Conservation (phyloP, 2,329 filamentous ascomycete genomes). For the Fusarium sp. region DNA sequence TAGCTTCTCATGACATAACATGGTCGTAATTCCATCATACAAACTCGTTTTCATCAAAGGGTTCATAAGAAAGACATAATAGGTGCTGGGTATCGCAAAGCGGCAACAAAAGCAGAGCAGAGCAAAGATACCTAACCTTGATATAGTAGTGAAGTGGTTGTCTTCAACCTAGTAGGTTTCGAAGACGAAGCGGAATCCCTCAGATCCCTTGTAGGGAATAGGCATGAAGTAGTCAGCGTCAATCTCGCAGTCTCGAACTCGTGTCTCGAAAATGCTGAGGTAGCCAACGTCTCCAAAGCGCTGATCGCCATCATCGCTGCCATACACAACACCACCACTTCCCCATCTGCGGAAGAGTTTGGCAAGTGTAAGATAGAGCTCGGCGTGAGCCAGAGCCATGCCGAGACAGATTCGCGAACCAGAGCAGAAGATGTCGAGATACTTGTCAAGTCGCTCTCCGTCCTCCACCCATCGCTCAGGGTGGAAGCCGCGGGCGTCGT, state of each 20-base stretch:
- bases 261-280: slow-evolving; percentile 49
- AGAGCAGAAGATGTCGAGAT: slow-evolving; percentile 48
- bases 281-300: slow-evolving; percentile 47
- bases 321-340: slow-evolving; percentile 45
- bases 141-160: slow-evolving; percentile 11
- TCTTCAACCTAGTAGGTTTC: slow-evolving; percentile 37
- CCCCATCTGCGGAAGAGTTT: slow-evolving; percentile 52
- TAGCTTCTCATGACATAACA: slow-evolving; percentile 27
- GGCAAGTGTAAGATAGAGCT: slow-evolving; percentile 50
- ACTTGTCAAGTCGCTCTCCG: slow-evolving; percentile 46
- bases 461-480: slow-evolving; percentile 50
- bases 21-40: slow-evolving; percentile 27
- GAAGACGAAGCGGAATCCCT: slow-evolving; percentile 48
- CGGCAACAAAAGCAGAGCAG: slow-evolving; percentile 2
- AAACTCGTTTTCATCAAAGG: slow-evolving; percentile 19
- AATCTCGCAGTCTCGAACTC: slow-evolving; percentile 48
- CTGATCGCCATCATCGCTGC: slow-evolving; percentile 44
- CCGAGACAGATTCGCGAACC: slow-evolving; percentile 50
- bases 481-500: slow-evolving; percentile 45
- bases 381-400: slow-evolving; percentile 50
- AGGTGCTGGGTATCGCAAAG: slow-evolving; percentile 24
- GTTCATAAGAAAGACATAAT: slow-evolving; percentile 10
- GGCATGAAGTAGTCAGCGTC: slow-evolving; percentile 52
- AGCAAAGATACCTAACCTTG: slow-evolving; percentile 17
- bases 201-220: slow-evolving; percentile 50